Evolutionary conservation across 768 basidiomycete genomes (phyloP).

Genomic region (Amanita thiersii): DNA sequence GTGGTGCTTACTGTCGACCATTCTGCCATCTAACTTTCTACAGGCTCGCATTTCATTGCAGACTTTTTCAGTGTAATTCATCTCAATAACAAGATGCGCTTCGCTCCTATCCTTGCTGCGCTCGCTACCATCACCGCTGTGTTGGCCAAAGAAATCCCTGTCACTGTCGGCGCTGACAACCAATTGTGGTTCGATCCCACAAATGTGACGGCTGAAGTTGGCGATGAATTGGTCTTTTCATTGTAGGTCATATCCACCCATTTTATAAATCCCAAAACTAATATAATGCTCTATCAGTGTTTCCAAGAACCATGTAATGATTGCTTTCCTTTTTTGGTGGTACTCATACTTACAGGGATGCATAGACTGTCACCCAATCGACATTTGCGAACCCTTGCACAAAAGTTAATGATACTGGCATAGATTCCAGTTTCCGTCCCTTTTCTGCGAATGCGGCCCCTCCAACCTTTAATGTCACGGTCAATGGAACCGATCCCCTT

Average conservation of each 20-base stretch:
- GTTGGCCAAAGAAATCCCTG: slow-evolving; percentile 25
- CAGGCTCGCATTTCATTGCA: not conserved
- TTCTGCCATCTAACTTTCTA: slow-evolving; percentile 13
- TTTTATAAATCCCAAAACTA: too few species aligned
- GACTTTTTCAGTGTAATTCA: not conserved
- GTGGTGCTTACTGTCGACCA: slow-evolving; percentile 9
- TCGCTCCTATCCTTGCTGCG: slow-evolving; percentile 34
- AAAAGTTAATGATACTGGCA: slow-evolving; percentile 27
- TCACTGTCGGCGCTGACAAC: slow-evolving; percentile 36
- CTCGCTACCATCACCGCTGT: slow-evolving; percentile 31
- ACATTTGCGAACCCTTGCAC: slow-evolving; percentile 48
- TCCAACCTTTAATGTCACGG: slow-evolving; percentile 32
- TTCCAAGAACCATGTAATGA: slow-evolving; percentile 10
- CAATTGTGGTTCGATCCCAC: slow-evolving; percentile 31
- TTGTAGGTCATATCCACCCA: slow-evolving; percentile 29
- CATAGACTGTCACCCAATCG: slow-evolving; percentile 52
- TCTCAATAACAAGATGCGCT: slow-evolving; percentile 37
- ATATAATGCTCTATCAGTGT: slow-evolving; percentile 1
- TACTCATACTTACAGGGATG: not conserved
- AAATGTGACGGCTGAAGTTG: slow-evolving; percentile 29
- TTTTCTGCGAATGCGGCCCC: slow-evolving; percentile 27
- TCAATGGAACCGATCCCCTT: slow-evolving; percentile 34
- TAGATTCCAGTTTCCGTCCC: slow-evolving; percentile 45
- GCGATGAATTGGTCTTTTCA: slow-evolving; percentile 45
- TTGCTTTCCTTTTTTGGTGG: not conserved